Conservation (phyloP, 768 basidiomycete genomes). For the Crepidotus variabilis region DNA sequence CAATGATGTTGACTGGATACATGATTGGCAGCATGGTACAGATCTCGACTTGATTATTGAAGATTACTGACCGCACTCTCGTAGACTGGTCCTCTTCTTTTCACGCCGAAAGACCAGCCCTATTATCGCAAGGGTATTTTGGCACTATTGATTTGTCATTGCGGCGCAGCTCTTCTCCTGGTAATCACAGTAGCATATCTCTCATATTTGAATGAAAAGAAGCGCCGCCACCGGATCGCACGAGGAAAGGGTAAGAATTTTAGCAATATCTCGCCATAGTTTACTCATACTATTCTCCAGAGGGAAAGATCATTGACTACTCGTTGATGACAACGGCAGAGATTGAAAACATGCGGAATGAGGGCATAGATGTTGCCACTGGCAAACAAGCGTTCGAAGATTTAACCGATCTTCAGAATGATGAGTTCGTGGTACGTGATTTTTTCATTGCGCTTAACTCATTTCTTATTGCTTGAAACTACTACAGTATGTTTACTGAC, state of each 20-base stretch:
- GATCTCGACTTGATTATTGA: background rate
- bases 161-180: background rate
- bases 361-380: background rate
- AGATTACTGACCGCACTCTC: background rate
- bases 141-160: slow-evolving; percentile 12
- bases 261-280: background rate
- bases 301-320: slow-evolving; percentile 16
- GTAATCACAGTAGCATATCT: slow-evolving; percentile 10
- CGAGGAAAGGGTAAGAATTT: slow-evolving; percentile 13
- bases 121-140: slow-evolving; percentile 16
- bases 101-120: slow-evolving; percentile 17
- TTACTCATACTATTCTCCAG: background rate
- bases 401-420: slow-evolving; percentile 20
- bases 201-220: slow-evolving; percentile 10
- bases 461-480: background rate
- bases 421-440: slow-evolving; percentile 21
- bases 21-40: slow-evolving; percentile 23
- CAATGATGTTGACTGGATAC: slow-evolving; percentile 21
- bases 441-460: background rate
- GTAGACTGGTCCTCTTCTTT: slow-evolving; percentile 22
- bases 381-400: slow-evolving; percentile 19
- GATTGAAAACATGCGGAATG: slow-evolving; percentile 5
- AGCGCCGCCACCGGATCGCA: slow-evolving; percentile 11
- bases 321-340: slow-evolving; percentile 13
- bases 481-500: background rate